A percentile compares a stretch with the other conserved stretches of the same genome.
These are phyloP conservation scores for Pelagophyceae sp. DNA, from an alignment of 352 stramenopile genomes.

Conservation along the genomic window DNA sequence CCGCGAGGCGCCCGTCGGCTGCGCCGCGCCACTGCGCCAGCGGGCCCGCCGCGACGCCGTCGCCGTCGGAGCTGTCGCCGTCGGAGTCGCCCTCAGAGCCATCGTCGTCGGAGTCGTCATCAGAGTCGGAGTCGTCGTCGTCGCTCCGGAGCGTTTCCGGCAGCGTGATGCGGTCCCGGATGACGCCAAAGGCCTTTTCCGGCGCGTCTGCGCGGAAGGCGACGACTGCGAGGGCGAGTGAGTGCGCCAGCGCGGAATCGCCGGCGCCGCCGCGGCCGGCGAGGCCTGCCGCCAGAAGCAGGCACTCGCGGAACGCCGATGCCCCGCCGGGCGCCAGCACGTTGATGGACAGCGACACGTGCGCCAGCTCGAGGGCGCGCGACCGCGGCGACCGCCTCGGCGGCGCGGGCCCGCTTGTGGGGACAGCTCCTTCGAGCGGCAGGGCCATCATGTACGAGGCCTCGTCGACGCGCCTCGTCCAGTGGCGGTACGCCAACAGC, in stretches of 20 bases:
- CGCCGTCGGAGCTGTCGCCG: background rate
- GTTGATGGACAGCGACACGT: background rate
- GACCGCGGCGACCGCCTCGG: background rate
- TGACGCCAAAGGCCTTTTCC: background rate
- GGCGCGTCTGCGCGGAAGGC: slow-evolving; percentile 7
- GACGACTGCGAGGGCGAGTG: background rate
- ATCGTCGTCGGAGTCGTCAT: background rate
- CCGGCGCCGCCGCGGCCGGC: background rate
- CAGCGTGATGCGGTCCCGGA: background rate
- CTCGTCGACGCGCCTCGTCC: slow-evolving; percentile 17
- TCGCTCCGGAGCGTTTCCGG: background rate
- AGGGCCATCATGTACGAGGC: slow-evolving; percentile 17
- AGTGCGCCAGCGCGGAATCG: background rate
- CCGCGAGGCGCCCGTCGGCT: too few relatives aligned
- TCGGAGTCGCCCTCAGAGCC: background rate
- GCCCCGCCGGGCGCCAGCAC: background rate
- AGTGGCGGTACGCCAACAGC: slow-evolving; percentile 22
- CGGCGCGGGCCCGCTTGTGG: too few relatives aligned
- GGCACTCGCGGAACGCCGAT: slow-evolving; percentile 11
- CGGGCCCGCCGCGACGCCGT: background rate
- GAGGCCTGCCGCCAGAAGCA: background rate
- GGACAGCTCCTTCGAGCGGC: too few relatives aligned
- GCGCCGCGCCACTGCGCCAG: background rate
- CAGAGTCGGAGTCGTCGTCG: background rate
- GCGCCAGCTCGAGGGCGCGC: background rate